phyloP scores from a whole-genome alignment of 139 green algal species.

The Spirogloea muscicola region DNA sequence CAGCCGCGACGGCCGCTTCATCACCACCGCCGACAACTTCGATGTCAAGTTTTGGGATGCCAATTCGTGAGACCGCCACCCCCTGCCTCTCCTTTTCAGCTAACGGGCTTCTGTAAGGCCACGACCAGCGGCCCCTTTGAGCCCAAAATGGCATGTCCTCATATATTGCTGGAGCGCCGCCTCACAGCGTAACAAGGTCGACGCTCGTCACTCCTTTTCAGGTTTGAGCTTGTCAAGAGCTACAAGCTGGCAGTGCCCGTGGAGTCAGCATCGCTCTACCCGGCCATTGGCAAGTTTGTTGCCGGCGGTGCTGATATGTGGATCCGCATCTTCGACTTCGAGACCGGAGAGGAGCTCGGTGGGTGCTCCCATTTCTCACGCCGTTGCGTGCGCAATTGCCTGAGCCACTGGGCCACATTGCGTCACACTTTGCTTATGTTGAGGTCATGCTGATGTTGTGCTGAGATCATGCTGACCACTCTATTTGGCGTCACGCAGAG shows the following conservation, averaged over 20 bases:
- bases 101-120: too few species aligned
- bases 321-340: slow-evolving; percentile 82
- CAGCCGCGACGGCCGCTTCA: slow-evolving; percentile 56
- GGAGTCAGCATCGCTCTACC: slow-evolving; percentile 76
- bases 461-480: too few species aligned
- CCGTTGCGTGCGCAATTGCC: too few species aligned
- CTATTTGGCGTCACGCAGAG: too few species aligned
- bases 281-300: slow-evolving; percentile 63
- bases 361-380: neutral
- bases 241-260: slow-evolving; percentile 54
- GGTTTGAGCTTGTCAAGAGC: slow-evolving; percentile 14
- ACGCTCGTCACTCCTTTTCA: neutral
- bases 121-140: too few species aligned
- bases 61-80: neutral
- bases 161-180: too few species aligned
- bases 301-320: slow-evolving; percentile 95
- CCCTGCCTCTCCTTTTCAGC: neutral
- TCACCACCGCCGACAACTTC: slow-evolving; percentile 79
- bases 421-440: too few species aligned
- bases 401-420: too few species aligned
- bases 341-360: slow-evolving; percentile 68
- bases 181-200: too few species aligned
- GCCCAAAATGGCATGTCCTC: too few species aligned
- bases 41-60: slow-evolving; percentile 75
- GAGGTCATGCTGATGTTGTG: too few species aligned